These are phyloP conservation scores for Penicillium sp. DNA, from an alignment of 2,329 filamentous ascomycete species.

Conservation along the genomic window DNA sequence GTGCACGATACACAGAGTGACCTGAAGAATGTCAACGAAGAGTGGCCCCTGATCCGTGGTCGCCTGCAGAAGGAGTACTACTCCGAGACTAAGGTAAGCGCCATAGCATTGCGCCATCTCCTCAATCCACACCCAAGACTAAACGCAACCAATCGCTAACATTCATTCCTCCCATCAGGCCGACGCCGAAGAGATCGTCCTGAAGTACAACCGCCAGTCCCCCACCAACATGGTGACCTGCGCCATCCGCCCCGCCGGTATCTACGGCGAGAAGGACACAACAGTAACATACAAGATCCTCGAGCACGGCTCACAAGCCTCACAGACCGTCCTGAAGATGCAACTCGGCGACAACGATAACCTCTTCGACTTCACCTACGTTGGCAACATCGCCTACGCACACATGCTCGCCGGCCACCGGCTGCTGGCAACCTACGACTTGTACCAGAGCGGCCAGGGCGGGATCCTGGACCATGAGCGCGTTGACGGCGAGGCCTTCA, in stretches of 20 bases:
- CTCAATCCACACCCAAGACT: neutral
- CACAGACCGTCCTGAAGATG: conserved; percentile 69
- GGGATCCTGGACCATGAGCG: conserved; percentile 73
- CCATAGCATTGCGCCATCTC: neutral
- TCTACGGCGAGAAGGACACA: conserved; percentile 88
- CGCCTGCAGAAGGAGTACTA: conserved; percentile 79
- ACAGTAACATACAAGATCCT: conserved; percentile 77
- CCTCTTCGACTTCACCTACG: conserved; percentile 74
- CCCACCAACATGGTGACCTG: conserved; percentile 72
- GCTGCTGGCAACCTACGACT: conserved; percentile 65
- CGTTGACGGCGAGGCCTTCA: conserved; percentile 84
- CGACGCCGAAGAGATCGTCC: conserved; percentile 79
- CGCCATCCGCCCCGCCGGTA: conserved; percentile 82
- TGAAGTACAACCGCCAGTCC: conserved; percentile 71
- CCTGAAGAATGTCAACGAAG: conserved; percentile 83
- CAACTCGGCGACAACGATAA: conserved; percentile 79
- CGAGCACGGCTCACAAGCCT: conserved; percentile 67
- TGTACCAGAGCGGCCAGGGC: conserved; percentile 55
- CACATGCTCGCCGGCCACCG: conserved; percentile 81
- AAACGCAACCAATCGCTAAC: conserved; percentile 11
- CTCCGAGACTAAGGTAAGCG: conserved; percentile 80
- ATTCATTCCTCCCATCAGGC: conserved; percentile 56
- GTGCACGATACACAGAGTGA: conserved; percentile 81
- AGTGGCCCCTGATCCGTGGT: conserved; percentile 76
- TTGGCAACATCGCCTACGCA: conserved; percentile 73